Evolutionary conservation across 1,139 yeast species (phyloP).

Genomic region (Spathaspora sp.): DNA sequence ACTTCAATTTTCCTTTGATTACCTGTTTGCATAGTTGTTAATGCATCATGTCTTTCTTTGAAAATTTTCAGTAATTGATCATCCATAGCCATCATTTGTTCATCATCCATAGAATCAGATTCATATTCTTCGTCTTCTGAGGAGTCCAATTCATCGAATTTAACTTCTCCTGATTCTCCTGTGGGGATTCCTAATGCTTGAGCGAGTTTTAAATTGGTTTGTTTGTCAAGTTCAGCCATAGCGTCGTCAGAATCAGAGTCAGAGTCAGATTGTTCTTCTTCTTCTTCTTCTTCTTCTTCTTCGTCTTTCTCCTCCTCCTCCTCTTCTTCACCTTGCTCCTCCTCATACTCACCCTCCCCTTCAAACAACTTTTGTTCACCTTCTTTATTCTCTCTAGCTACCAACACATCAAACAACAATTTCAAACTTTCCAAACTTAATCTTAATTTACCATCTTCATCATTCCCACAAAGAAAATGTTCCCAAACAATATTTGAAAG

Average conservation of each 20-base stretch:
- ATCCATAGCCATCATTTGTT: conserved; percentile 95
- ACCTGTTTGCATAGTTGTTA: conserved; percentile 52
- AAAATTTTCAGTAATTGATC: conserved; percentile 81
- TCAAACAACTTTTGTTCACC: conserved; percentile 82
- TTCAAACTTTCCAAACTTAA: conserved; percentile 52
- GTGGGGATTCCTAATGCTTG: conserved; percentile 74
- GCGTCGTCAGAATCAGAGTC: conserved; percentile 19
- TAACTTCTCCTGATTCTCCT: conserved; percentile 44
- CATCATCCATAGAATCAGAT: conserved; percentile 91
- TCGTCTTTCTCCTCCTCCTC: conserved; percentile 30
- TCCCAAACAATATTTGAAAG: conserved; percentile 80
- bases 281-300: conserved; percentile 29
- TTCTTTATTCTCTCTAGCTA: conserved; percentile 73
- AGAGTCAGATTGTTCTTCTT: conserved; percentile 24
- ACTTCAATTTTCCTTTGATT: conserved; percentile 70
- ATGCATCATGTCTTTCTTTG: conserved; percentile 70
- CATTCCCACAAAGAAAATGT: conserved; percentile 36
- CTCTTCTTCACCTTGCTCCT: conserved; percentile 23
- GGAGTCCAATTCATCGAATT: conserved; percentile 40
- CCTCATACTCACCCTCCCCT: conserved; percentile 43
- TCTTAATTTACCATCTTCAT: conserved; percentile 25
- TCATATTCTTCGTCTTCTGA: conserved; percentile 46
- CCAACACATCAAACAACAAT: conserved; percentile 64
- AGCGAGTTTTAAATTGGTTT: conserved; percentile 72
- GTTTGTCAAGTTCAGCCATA: conserved; percentile 59